Conservation (phyloP, 805 yeast genomes). For the Cyberlindnera euphorbiiphila region DNA sequence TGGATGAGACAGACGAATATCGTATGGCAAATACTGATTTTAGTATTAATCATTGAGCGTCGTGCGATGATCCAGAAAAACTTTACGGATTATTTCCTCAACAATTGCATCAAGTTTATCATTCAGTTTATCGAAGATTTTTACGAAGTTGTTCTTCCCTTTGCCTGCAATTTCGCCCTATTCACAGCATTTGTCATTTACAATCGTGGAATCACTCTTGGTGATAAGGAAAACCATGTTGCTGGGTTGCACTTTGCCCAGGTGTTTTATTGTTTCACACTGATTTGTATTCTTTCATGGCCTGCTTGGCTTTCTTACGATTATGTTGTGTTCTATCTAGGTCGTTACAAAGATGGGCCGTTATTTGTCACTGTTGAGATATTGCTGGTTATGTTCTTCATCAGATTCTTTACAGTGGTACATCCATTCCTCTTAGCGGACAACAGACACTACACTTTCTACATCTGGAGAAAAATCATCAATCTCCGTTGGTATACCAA, state of each 20-base stretch:
- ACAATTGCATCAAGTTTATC: constrained; percentile 37
- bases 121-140: constrained; percentile 36
- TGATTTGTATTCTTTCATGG: constrained; percentile 58
- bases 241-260: constrained; percentile 74
- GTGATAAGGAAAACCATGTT: constrained; percentile 85
- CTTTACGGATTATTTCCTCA: constrained; percentile 34
- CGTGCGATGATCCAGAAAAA: constrained; percentile 39
- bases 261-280: constrained; percentile 69
- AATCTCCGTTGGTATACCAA: constrained; percentile 43
- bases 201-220: constrained; percentile 86
- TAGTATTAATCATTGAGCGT: constrained; percentile 51
- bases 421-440: constrained; percentile 94
- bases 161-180: constrained; percentile 42
- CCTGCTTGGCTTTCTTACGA: constrained; percentile 65
- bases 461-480: constrained; percentile 69
- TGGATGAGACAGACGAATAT: constrained; percentile 89
- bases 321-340: constrained; percentile 38
- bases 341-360: constrained; percentile 28
- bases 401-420: constrained; percentile 61
- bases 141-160: constrained; percentile 43
- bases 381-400: constrained; percentile 38
- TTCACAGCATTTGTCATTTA: constrained; percentile 55
- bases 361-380: constrained; percentile 31
- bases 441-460: constrained; percentile 90
- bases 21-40: constrained; percentile 71